Conservation (phyloP, 441 rosid species). For the Adansonia madagascariensis region DNA sequence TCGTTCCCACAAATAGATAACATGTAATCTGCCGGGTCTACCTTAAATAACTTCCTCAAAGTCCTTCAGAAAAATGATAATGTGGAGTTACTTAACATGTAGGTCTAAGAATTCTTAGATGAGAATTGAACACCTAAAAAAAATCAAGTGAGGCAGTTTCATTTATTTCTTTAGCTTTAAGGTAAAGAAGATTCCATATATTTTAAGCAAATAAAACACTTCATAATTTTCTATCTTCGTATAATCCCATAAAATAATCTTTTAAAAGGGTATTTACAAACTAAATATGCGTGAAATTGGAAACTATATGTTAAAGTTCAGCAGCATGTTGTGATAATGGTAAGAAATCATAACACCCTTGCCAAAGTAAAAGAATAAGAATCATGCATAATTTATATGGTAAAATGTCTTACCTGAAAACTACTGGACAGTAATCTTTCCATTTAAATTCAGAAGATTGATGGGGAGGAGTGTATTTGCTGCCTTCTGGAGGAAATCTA, state of each 20-base stretch:
- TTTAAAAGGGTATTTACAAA: no score
- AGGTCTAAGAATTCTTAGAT: background rate
- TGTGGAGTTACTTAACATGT: background rate
- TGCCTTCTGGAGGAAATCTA: constrained; percentile 69
- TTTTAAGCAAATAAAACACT: background rate
- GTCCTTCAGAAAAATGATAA: constrained; percentile 43
- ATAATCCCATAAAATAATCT: background rate
- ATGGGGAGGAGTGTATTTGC: constrained; percentile 76
- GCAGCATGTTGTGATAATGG: no score
- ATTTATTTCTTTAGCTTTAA: no score
- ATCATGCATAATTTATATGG: background rate
- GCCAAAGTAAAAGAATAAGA: background rate
- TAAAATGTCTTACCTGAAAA: constrained; percentile 53
- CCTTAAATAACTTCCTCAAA: constrained; percentile 67
- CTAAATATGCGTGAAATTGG: no score
- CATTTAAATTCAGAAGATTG: constrained; percentile 72
- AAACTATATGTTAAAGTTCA: no score
- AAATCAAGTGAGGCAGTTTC: no score
- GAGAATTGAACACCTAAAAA: background rate
- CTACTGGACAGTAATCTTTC: constrained; percentile 79
- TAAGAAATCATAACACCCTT: no score
- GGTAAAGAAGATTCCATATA: no score
- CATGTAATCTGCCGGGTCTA: constrained; percentile 78
- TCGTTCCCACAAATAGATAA: constrained; percentile 73
- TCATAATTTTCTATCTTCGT: background rate